Base-by-base conservation (phyloP, 148 eudicot genomes). In the Drosera capensis region DNA sequence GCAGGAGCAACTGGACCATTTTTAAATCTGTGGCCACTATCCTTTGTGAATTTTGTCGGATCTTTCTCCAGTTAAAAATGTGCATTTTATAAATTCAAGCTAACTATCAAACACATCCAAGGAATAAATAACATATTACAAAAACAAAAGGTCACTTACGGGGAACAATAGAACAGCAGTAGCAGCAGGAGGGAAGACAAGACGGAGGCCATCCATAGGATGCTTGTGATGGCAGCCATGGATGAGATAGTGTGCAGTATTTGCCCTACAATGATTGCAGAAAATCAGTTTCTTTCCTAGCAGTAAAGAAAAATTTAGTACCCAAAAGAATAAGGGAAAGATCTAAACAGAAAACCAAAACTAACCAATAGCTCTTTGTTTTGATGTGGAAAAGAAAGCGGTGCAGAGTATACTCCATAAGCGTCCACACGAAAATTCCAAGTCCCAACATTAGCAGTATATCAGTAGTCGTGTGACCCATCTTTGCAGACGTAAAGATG, bases 161-260 rank as follows among this genome's bases (percentile, higher is more conserved):
- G 93, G 93, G 39, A 73, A 51, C 38, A 59, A 58, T 9, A 88
- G 59, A 38, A 88, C 40, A 52, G 92, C 87, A 40, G 97, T 78
- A 54, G 81, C 97, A 51, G 85, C 63, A 30, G 97, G 97, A 46
- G 95, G 97, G 48, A 90, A 90, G 43, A 90, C 97, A 41, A 88
- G 97, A 43, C 97, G 86, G 24, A 83, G 66, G 35, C 82, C 80
- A 69, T 88, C 97, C 92, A 74, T 78, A 18, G 97, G 97, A 52
- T 90, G 97, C 70, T 90, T 90, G 57, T 84, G 97, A 64, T 90
- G 97, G 62, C 93, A 84, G 29, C 97, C 97, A 58, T 90, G 97
- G 56, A 90, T 57, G 65, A 84, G 94, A 70, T 84, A 90, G 57
- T 90, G 95, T 18, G 67, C 5, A 0, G 97, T 90, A 70, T 90